Base-by-base conservation (phyloP, 2,329 filamentous ascomycete species). In the Keithomyces neogunnii region DNA sequence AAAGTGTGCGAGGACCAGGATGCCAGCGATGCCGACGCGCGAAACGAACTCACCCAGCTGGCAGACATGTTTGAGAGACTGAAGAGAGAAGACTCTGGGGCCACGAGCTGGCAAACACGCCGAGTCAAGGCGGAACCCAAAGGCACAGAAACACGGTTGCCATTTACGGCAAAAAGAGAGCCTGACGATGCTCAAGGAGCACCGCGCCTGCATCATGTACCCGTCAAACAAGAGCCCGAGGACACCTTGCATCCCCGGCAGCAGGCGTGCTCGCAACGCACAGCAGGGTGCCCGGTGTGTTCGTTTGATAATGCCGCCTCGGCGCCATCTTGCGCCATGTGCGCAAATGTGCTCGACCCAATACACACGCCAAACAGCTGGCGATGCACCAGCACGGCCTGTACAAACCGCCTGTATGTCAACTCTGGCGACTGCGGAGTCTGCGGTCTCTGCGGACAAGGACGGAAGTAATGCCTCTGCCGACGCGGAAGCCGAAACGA, bases 1-100 rank as follows among this genome's bases (percentile, higher is more conserved):
- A 86, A 81, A 59, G 81, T 93, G 1, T 93, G 89, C 62, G 85
- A 84, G 55, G 85, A 86, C 44, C 85, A 89, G 73, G 50, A 73
- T 38, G 60, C 60, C 3, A 74, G 78, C 38, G 81, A 85, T 45
- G 55, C 60, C 3, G 63, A 57, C 5, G 69, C 65, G 4, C 60
- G 50, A 29, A 61, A 62, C 19, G 69, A 95, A 66, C 70, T 89
- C 59, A 73, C 76, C 11, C 88, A 95, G 64, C 70, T 93, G 48
- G 76, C 76, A 49, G 72, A 71, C 19, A 61, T 69, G 48, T 63
- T 70, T 29, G 30, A 44, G 13, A 38, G 28, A 11, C 29, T n/a
- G 40, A 66, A 63, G 36, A 53, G 47, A 28, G 62, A 13, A 63
- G 42, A 51, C 57, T 0, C 53, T 52, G 1, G 35, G 26, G 19